phyloP scores from a whole-genome alignment of 352 stramenopile genomes.

The Globisporangium iwayamae region DNA sequence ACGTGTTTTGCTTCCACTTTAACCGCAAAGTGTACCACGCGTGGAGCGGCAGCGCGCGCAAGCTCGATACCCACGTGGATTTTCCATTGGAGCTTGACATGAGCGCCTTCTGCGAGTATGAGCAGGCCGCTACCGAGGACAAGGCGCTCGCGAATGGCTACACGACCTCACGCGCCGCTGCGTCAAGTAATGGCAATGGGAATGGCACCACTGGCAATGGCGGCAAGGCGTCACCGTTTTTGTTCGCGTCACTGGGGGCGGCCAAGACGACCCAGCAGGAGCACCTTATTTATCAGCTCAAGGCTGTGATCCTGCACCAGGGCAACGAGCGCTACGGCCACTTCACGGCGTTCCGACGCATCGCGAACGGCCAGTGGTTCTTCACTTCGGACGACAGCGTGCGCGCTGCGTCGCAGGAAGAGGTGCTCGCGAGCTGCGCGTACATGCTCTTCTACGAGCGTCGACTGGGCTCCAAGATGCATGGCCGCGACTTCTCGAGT shows the following conservation, averaged over 20 bases:
- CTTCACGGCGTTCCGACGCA: conserved; percentile 81
- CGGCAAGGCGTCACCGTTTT: conserved; percentile 10
- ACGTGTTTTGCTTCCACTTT: conserved; percentile 87
- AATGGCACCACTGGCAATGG: conserved; percentile 5
- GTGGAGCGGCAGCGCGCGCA: conserved; percentile 56
- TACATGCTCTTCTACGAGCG: conserved; percentile 92
- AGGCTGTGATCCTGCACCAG: conserved; percentile 82
- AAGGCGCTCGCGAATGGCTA: conserved; percentile 26
- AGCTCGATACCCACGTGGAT: conserved; percentile 73
- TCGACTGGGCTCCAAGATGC: conserved; percentile 43
- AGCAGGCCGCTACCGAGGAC: conserved; percentile 33
- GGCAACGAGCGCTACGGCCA: conserved; percentile 83
- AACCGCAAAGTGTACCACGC: conserved; percentile 84
- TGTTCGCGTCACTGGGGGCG: conserved; percentile 7
- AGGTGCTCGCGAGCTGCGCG: conserved; percentile 74
- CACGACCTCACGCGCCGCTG: not conserved
- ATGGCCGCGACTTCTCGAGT: conserved; percentile 19
- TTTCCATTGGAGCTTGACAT: conserved; percentile 84
- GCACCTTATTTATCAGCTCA: conserved; percentile 66
- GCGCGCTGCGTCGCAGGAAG: conserved; percentile 41
- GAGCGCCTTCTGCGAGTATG: conserved; percentile 67
- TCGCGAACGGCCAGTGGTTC: conserved; percentile 68
- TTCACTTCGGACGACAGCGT: conserved; percentile 84
- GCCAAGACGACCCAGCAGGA: conserved; percentile 12
- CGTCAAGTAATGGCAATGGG: not conserved